Percentiles rank a stretch among this genome's conserved stretches.
These are phyloP conservation scores for Bacterosira constricta DNA, from an alignment of 108 stramenopile genomes.

Conservation along the genomic window DNA sequence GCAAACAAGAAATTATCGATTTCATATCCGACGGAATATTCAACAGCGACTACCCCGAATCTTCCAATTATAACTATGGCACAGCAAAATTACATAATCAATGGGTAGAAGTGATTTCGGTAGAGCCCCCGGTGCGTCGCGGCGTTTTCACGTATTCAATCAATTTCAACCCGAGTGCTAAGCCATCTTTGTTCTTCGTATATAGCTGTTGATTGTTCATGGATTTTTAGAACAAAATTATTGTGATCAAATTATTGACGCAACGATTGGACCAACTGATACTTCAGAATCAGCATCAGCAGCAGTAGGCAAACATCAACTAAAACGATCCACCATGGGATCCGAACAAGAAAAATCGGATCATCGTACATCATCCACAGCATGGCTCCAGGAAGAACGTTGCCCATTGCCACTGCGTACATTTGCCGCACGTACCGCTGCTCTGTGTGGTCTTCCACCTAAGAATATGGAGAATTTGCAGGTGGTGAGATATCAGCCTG, in stretches of 20 bases:
- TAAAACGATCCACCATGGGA: conserved; percentile 47
- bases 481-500: conserved; percentile 48
- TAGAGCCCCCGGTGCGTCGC: conserved; percentile 27
- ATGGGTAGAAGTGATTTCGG: conserved; percentile 35
- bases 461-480: conserved; percentile 54
- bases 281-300: background rate
- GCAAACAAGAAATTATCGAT: conserved; percentile 20
- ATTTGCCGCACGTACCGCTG: conserved; percentile 32
- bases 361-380: conserved; percentile 43
- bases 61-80: background rate
- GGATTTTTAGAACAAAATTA: conserved; percentile 19
- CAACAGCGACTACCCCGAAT: background rate
- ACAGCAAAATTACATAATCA: background rate
- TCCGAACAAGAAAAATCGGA: conserved; percentile 18
- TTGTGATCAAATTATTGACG: conserved; percentile 37
- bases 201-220: conserved; percentile 13
- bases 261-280: conserved; percentile 7
- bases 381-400: conserved; percentile 43
- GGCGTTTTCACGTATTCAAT: background rate
- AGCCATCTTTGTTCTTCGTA: background rate
- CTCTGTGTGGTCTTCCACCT: conserved; percentile 38
- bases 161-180: background rate
- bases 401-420: conserved; percentile 24
- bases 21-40: conserved; percentile 24
- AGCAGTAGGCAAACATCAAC: conserved; percentile 1